These are phyloP conservation scores for Lactifluus subvellereus DNA, from an alignment of 768 basidiomycete species.

Conservation along the genomic window DNA sequence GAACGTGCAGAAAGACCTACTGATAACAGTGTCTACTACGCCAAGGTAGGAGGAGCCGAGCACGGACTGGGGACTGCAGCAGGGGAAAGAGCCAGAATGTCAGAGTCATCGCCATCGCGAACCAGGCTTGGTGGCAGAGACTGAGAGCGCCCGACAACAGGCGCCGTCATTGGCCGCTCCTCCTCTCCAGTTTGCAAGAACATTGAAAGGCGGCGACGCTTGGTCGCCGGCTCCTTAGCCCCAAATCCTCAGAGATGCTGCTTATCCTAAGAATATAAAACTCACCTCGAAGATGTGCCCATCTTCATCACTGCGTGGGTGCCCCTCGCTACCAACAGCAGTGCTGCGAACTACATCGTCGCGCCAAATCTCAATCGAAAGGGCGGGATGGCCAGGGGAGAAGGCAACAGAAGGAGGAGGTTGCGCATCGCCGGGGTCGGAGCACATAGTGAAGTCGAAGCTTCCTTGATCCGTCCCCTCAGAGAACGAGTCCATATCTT, in stretches of 20 bases:
- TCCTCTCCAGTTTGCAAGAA: constrained; percentile 6
- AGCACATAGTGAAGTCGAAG: constrained; percentile 41
- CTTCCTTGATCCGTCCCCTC: constrained; percentile 50
- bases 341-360: constrained; percentile 32
- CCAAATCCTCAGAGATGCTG: constrained; percentile 16
- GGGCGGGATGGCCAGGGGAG: constrained; percentile 25
- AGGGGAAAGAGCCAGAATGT: neutral
- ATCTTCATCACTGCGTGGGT: constrained; percentile 1
- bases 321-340: constrained; percentile 3
- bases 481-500: constrained; percentile 56
- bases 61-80: constrained; percentile 10
- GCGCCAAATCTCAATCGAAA: constrained; percentile 41
- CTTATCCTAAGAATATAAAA: neutral
- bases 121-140: constrained; percentile 14
- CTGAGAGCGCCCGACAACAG: constrained; percentile 12
- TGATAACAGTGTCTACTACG: constrained; percentile 1
- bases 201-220: constrained; percentile 23
- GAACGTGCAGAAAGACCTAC: neutral
- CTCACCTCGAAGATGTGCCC: constrained; percentile 18
- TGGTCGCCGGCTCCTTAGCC: constrained; percentile 25
- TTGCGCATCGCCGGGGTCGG: constrained; percentile 11
- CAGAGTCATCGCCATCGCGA: constrained; percentile 11
- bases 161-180: constrained; percentile 11
- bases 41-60: constrained; percentile 19
- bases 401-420: constrained; percentile 21